Conservation (phyloP, 768 basidiomycete species). For the Xerocomellus dryophilus region DNA sequence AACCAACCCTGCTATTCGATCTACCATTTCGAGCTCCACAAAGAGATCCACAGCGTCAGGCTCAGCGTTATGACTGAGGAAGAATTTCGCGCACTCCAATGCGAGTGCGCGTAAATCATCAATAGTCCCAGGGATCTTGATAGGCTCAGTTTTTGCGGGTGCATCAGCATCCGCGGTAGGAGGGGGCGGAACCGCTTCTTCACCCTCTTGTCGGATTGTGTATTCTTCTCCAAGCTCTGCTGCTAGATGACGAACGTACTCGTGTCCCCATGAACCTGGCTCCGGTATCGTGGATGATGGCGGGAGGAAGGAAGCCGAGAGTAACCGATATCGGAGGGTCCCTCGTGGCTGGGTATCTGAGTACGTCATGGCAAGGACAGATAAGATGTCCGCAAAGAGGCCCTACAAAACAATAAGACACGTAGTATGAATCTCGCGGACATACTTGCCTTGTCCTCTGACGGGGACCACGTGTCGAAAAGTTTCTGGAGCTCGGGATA, state of each 20-base stretch:
- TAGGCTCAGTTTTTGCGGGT: conserved; percentile 30
- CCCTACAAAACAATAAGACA: conserved; percentile 47
- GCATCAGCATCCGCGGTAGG: conserved; percentile 30
- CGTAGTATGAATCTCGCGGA: background rate
- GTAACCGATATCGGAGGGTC: conserved; percentile 88
- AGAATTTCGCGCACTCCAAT: conserved; percentile 82
- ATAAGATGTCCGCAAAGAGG: conserved; percentile 94
- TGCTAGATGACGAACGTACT: conserved; percentile 96
- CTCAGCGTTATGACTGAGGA: conserved; percentile 92
- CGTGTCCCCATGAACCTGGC: conserved; percentile 98
- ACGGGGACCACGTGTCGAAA: conserved; percentile 77
- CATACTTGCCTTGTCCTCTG: conserved; percentile 57
- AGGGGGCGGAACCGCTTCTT: conserved; percentile 27
- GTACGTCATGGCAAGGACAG: conserved; percentile 99
- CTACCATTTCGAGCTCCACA: conserved; percentile 89
- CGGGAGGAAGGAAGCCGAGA: conserved; percentile 69
- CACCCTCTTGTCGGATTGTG: conserved; percentile 60
- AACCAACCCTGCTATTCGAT: conserved; percentile 70
- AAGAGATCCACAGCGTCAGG: conserved; percentile 96
- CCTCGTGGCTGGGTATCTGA: conserved; percentile 97
- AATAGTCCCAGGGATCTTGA: conserved; percentile 47
- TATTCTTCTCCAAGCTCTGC: conserved; percentile 96
- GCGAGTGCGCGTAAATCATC: conserved; percentile 78
- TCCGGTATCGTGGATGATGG: conserved; percentile 68
- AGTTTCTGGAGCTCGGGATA: conserved; percentile 83